Percentiles rank a stretch among this genome's conserved stretches.
Conservation (phyloP, 805 yeast species). For the Ogataea glucozyma region DNA sequence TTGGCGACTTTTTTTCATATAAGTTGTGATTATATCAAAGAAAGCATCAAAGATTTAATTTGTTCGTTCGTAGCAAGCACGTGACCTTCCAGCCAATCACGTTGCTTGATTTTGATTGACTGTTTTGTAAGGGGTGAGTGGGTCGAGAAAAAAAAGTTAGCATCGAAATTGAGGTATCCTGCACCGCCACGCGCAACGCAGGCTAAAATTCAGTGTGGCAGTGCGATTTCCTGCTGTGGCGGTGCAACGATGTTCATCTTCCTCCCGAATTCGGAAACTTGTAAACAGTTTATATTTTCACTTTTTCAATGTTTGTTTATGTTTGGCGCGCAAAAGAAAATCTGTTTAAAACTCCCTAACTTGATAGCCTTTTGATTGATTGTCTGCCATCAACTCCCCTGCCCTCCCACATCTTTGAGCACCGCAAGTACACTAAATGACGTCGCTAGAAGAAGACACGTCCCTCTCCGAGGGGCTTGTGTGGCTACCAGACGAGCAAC, state of each 20-base stretch:
- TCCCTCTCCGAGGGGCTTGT: conserved; percentile 53
- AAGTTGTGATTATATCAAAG: conserved; percentile 12
- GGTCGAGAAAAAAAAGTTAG: background rate
- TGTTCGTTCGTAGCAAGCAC: background rate
- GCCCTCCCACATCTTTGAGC: background rate
- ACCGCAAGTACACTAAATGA: conserved; percentile 13
- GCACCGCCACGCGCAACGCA: background rate
- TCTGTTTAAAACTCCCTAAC: background rate
- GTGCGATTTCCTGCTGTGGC: background rate
- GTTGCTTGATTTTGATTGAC: conserved; percentile 1
- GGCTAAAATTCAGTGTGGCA: background rate
- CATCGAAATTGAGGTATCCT: too few species aligned
- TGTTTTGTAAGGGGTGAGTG: too few species aligned
- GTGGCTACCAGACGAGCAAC: conserved; percentile 69
- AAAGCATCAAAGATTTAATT: conserved; percentile 12
- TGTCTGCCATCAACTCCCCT: too few species aligned
- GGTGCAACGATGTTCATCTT: background rate
- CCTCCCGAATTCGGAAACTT: background rate
- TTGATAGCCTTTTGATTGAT: conserved; percentile 2
- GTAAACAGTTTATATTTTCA: conserved; percentile 7
- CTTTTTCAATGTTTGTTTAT: conserved; percentile 7
- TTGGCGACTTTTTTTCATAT: conserved; percentile 9
- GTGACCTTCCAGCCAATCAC: conserved; percentile 10
- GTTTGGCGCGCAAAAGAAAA: conserved; percentile 10
- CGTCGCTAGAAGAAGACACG: conserved; percentile 36